Evolutionary conservation across 805 yeast genomes (phyloP), one percentile per base, ranked within the genome.

Genomic region (Wickerhamiella nectarea): DNA sequence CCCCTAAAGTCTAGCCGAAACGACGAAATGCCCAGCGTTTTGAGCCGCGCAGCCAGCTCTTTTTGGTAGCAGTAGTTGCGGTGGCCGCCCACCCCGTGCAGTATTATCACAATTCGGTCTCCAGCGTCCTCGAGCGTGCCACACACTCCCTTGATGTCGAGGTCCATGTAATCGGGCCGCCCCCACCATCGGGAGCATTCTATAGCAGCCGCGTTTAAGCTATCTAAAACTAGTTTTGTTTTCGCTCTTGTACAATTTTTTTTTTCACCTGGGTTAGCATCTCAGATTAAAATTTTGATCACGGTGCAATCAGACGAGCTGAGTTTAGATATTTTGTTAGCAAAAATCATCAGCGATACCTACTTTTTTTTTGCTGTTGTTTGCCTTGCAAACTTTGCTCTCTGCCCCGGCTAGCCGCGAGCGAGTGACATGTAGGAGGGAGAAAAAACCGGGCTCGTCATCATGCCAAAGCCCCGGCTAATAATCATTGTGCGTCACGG

Each of bases 401-500:
- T n/a, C n/a, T n/a, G n/a, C n/a, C n/a, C n/a, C n/a, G n/a, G n/a
- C n/a, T n/a, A n/a, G n/a, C n/a, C n/a, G n/a, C n/a, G n/a, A n/a
- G n/a, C n/a, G n/a, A n/a, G n/a, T n/a, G n/a, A n/a, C n/a, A n/a
- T n/a, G n/a, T n/a, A n/a, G n/a, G n/a, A n/a, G n/a, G n/a, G n/a
- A n/a, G n/a, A n/a, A n/a, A n/a, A n/a, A n/a, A n/a, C n/a, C n/a
- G n/a, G n/a, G n/a, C n/a, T n/a, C 14, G 15, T 12, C 31, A 10
- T 28, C 31, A 28, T 28, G 31, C 31, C 31, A 22, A 39, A 39
- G 25, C 42, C 42, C 26, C 45, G 75, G 75, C 68, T 86, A 25
- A 84, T 87, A 21, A 66, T 87, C 41, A 67, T 87, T 21, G 76
- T 87, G 10, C 76, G 96, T 50, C 96, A 87, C 58, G 96, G 96